Percentiles rank a stretch among this genome's conserved stretches.
These are phyloP conservation scores for Phytophthora meadii DNA, from an alignment of 352 stramenopile species.

Conservation along the genomic window DNA sequence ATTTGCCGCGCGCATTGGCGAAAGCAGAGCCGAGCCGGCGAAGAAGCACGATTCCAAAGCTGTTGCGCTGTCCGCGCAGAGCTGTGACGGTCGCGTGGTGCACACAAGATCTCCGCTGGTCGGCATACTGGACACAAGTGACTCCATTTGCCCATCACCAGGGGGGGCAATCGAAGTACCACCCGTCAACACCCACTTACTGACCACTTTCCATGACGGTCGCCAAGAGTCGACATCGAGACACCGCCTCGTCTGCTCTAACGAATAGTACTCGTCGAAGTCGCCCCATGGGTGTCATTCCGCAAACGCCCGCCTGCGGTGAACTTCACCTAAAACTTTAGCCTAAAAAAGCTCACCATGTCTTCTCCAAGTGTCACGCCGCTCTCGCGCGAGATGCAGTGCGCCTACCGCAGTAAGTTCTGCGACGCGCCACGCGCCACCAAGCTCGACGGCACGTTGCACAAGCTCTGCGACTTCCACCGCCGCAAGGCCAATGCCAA, in stretches of 20 bases:
- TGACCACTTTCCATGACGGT: slow-evolving; percentile 29
- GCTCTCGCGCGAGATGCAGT: slow-evolving; percentile 43
- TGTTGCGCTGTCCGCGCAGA: slow-evolving; percentile 7
- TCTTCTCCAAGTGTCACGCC: background rate
- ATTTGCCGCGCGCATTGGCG: background rate
- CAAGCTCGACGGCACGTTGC: slow-evolving; percentile 55
- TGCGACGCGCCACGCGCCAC: slow-evolving; percentile 49
- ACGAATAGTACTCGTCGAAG: slow-evolving; percentile 32
- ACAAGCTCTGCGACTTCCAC: slow-evolving; percentile 65
- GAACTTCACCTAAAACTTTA: background rate
- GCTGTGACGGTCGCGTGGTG: background rate
- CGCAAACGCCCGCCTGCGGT: slow-evolving; percentile 9
- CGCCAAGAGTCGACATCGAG: slow-evolving; percentile 20
- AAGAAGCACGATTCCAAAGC: slow-evolving; percentile 23
- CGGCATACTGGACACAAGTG: slow-evolving; percentile 18
- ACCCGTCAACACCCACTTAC: slow-evolving; percentile 18
- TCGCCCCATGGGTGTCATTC: slow-evolving; percentile 28
- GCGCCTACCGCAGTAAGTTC: slow-evolving; percentile 57
- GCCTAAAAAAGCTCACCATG: background rate
- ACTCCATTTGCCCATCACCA: slow-evolving; percentile 20
- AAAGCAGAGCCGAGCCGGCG: slow-evolving; percentile 4
- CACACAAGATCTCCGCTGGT: slow-evolving; percentile 26
- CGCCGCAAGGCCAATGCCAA: slow-evolving; percentile 59
- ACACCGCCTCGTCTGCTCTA: background rate
- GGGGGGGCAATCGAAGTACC: slow-evolving; percentile 22